A percentile compares a stretch with the other conserved stretches of the same genome.
Evolutionary conservation across 345 rosid genomes (phyloP).

Genomic region (Reutealis trisperma): DNA sequence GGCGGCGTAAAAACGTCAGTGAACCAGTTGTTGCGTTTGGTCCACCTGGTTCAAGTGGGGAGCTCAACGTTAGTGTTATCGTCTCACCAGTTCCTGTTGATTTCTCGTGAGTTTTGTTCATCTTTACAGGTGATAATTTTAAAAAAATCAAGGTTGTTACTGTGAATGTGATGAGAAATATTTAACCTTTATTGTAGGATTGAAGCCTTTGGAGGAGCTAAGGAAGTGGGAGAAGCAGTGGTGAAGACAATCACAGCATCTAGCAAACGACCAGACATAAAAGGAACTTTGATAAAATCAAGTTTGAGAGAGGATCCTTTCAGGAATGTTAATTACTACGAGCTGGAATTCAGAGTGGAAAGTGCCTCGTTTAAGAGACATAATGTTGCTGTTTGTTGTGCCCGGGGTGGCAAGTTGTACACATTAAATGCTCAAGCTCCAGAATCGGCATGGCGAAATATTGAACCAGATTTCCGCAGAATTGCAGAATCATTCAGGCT

Average conservation of each 20-base stretch:
- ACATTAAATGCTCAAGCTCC: conserved; percentile 72
- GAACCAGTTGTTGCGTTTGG: conserved; percentile 87
- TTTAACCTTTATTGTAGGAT: conserved; percentile 40
- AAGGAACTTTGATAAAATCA: conserved; percentile 59
- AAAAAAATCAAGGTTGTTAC: no score
- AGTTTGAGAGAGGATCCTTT: conserved; percentile 51
- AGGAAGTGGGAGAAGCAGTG: conserved; percentile 77
- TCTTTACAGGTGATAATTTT: not conserved
- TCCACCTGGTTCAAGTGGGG: conserved; percentile 83
- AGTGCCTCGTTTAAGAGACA: conserved; percentile 66
- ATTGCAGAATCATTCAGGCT: conserved; percentile 66
- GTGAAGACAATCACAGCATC: conserved; percentile 60
- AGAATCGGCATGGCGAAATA: conserved; percentile 67
- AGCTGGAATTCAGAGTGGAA: conserved; percentile 76
- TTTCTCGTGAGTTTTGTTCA: conserved; percentile 65
- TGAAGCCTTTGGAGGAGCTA: conserved; percentile 82
- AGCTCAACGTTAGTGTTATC: conserved; percentile 88
- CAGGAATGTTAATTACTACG: conserved; percentile 56
- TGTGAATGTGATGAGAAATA: no score
- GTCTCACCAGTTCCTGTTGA: conserved; percentile 69
- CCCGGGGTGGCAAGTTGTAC: conserved; percentile 52
- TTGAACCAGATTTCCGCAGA: conserved; percentile 44
- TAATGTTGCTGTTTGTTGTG: conserved; percentile 74
- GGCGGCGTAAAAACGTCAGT: conserved; percentile 45
- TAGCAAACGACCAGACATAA: conserved; percentile 44